Base-by-base conservation (phyloP, 768 basidiomycete species). In the Pholiota molesta region DNA sequence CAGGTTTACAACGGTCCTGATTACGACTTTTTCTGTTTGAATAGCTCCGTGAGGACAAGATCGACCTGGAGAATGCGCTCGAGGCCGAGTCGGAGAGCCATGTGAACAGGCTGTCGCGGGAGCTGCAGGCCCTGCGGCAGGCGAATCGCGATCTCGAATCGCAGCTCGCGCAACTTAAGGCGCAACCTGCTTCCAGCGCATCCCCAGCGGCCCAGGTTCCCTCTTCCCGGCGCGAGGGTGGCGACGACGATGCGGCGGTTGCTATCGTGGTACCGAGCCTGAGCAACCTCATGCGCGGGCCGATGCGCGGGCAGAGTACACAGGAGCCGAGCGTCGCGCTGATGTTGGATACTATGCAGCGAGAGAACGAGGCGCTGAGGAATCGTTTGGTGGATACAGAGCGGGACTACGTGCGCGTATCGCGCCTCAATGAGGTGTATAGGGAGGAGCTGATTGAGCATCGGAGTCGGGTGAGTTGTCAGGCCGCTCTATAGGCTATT, bases 11-110 rank as follows among this genome's bases (percentile, higher is more conserved):
- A 37, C 31, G 9, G 35, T 37, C 6, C 35, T 37, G 14, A 37
- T 11, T 37, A 37, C 3, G 1, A 16, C 1, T 37, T 37, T 37
- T 9, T 37, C 35, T 13, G 10, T 13, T 13, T 9, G 35, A 13
- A 23, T 62, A 94, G 92, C 82, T 94, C 53, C 82, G 88, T 35
- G 90, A 93, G 70, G 92, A 95, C 75, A 95, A 95, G 69, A 90
- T 94, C 51, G 85, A 86, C 23, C 79, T 94, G 37, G 92, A 94
- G 73, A 94, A 94, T 69, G 83, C 79, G 1, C 83, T 92, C 37
- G 92, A 95, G 73, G 92, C 91, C 9, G 92, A 94, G 73, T 89
- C 85, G n/a, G 92, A 94, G 74, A 86, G 83, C 17, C 91, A 93
- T 75, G 92, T 94, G 60, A 93, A 92, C 66, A 77, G 85, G 59